Base-by-base conservation (phyloP, 2,329 filamentous ascomycete genomes). In the Raffaelea deltoideospora region DNA sequence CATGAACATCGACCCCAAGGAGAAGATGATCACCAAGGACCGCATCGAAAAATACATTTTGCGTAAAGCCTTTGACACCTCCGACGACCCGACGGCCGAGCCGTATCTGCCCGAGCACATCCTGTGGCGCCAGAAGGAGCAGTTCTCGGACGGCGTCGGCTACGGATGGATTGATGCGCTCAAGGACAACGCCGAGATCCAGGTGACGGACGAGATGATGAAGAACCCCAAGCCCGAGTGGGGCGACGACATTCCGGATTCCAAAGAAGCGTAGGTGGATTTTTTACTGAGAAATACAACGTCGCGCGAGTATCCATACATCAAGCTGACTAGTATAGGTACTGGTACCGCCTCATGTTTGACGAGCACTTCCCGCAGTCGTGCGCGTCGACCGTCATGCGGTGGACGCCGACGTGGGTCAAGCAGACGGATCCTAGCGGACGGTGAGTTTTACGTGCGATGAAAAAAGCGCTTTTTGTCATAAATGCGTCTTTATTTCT, bases 291-390 rank as follows among this genome's bases (percentile, higher is more conserved):
- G 31, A 27, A 21, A 9, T 14, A 11, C 17, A 29, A 29, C 27
- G 6, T 11, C 6, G 13, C 27, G 14, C 6, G 23, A 26, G 13
- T n/a, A n/a, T n/a, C n/a, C n/a, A n/a, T n/a, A 26, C n/a, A n/a
- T 20, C 15, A 26, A 26, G 13, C 30, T 30, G 6, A 7, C 29
- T 19, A 29, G n/a, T 14, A 37, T 31, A 80, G 76, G 33, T 92
- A 94, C 70, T 98, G 90, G 90, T 98, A 98, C 65, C 79, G 90
- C 51, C 71, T 66, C 57, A 96, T 98, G 88, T 98, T 96, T 56
- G 90, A 98, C 58, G 88, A 98, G 70, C 88, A 92, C 61, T 98
- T 96, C 73, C 90, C 90, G 33, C 72, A 78, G 39, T 79, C 79
- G 53, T 96, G 88, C 56, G 92, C 90, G 9, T 78, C 74, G 41